Evolutionary conservation across 1,139 yeast species (phyloP).

Genomic region (Blastobotrys malaysiensis): DNA sequence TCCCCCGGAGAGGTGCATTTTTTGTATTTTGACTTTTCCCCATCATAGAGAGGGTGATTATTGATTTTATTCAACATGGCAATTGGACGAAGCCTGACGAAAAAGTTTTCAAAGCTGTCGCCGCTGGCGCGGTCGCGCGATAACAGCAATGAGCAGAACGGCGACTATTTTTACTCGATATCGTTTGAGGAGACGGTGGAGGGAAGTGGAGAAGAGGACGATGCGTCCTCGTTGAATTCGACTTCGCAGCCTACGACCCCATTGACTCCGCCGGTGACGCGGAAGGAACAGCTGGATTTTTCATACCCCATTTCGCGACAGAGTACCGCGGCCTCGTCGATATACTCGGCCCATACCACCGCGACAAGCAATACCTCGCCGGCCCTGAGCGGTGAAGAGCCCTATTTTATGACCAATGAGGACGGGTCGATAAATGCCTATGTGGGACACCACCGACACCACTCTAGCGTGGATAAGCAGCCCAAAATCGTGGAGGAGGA

Average conservation of each 20-base stretch:
- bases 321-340: slow-evolving; percentile 1
- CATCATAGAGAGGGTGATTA: no score
- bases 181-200: slow-evolving; percentile 22
- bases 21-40: no score
- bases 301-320: background rate
- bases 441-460: background rate
- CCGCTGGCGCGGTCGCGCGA: slow-evolving; percentile 3
- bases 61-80: slow-evolving; percentile 20
- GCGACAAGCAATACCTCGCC: background rate
- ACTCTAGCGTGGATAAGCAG: background rate
- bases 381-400: background rate
- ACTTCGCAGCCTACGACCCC: slow-evolving; percentile 7
- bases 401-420: background rate
- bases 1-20: background rate
- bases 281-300: slow-evolving; percentile 6
- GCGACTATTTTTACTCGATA: slow-evolving; percentile 27
- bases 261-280: slow-evolving; percentile 9
- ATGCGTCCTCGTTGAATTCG: slow-evolving; percentile 10
- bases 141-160: background rate
- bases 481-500: slow-evolving; percentile 1
- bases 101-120: slow-evolving; percentile 22
- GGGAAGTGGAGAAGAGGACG: slow-evolving; percentile 2
- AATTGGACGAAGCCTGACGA: slow-evolving; percentile 23
- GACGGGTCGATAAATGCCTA: slow-evolving; percentile 1
- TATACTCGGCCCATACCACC: slow-evolving; percentile 1